Conservation (phyloP, 371 early-diverging fungal species). For the Mycotypha africana region DNA sequence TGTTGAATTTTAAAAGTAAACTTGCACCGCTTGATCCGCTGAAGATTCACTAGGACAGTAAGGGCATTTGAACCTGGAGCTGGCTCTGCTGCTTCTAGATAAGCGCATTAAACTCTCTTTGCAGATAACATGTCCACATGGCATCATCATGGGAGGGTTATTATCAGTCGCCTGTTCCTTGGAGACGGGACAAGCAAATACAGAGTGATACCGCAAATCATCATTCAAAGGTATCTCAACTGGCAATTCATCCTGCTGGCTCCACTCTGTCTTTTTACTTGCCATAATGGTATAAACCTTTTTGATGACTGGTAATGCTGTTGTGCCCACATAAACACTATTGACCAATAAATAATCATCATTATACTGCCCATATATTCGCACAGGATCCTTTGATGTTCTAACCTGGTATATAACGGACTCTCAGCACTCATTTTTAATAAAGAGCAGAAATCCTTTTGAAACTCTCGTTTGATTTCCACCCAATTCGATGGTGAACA, state of each 20-base stretch:
- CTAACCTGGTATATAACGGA: constrained; percentile 73
- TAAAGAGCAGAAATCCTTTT: constrained; percentile 82
- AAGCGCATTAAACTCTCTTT: constrained; percentile 83
- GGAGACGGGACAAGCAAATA: constrained; percentile 97
- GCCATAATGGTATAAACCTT: constrained; percentile 87
- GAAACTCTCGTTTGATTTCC: constrained; percentile 71
- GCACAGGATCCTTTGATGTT: too few relatives aligned
- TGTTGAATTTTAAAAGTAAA: constrained; percentile 66
- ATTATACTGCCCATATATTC: too few relatives aligned
- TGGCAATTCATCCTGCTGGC: constrained; percentile 84
- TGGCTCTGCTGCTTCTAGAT: constrained; percentile 55
- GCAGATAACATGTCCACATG: constrained; percentile 96
- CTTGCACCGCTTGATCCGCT: constrained; percentile 67
- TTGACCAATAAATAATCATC: neutral
- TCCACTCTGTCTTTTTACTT: constrained; percentile 84
- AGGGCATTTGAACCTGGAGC: constrained; percentile 87
- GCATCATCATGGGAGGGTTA: constrained; percentile 98
- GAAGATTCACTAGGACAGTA: constrained; percentile 92
- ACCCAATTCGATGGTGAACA: constrained; percentile 47
- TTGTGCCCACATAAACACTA: constrained; percentile 79
- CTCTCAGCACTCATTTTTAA: constrained; percentile 73
- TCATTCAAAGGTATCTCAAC: constrained; percentile 85
- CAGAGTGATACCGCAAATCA: constrained; percentile 85
- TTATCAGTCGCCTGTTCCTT: constrained; percentile 90
- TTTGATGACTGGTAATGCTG: constrained; percentile 86